These are phyloP conservation scores for Macadamia tetraphylla DNA, from an alignment of 164 flowering plant species.

Conservation along the genomic window DNA sequence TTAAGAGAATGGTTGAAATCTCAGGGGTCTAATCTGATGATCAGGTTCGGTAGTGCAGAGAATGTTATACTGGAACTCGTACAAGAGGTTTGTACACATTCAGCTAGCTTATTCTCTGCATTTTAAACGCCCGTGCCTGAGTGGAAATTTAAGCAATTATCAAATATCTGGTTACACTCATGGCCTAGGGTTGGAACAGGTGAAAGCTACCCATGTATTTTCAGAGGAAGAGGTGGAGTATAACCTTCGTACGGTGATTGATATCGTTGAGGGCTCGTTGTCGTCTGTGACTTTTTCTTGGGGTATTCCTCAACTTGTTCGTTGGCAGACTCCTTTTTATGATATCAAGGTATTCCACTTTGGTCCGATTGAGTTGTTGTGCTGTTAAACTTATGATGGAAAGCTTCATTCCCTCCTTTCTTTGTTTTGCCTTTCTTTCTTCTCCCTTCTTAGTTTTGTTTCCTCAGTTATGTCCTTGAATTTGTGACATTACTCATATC, in stretches of 20 bases:
- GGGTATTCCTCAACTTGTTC: conserved; percentile 28
- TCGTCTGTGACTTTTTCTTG: conserved; percentile 14
- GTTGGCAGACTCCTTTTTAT: conserved; percentile 68
- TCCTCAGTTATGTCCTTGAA: not conserved
- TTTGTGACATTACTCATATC: conserved; percentile 4
- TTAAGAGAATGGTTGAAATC: conserved; percentile 44
- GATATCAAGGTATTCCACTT: conserved; percentile 44
- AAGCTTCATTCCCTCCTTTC: too few species aligned
- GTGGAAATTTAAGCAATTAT: conserved; percentile 11
- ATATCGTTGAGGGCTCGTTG: conserved; percentile 35
- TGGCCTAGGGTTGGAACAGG: conserved; percentile 42
- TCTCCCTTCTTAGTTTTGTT: too few species aligned
- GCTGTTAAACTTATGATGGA: not conserved
- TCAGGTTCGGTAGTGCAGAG: conserved; percentile 69
- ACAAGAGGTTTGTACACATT: conserved; percentile 44
- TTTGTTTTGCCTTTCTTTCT: too few species aligned
- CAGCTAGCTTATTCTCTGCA: conserved; percentile 14
- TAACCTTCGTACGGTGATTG: conserved; percentile 35
- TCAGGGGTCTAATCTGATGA: conserved; percentile 62
- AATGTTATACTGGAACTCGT: conserved; percentile 41
- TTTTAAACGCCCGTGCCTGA: conserved; percentile 9
- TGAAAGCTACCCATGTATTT: conserved; percentile 47
- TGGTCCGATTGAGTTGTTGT: conserved; percentile 1
- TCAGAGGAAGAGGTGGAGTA: conserved; percentile 79
- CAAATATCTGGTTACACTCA: conserved; percentile 22